These are phyloP conservation scores for Nannizzia gypsea DNA, from an alignment of 2,329 filamentous ascomycete species.

Conservation along the genomic window DNA sequence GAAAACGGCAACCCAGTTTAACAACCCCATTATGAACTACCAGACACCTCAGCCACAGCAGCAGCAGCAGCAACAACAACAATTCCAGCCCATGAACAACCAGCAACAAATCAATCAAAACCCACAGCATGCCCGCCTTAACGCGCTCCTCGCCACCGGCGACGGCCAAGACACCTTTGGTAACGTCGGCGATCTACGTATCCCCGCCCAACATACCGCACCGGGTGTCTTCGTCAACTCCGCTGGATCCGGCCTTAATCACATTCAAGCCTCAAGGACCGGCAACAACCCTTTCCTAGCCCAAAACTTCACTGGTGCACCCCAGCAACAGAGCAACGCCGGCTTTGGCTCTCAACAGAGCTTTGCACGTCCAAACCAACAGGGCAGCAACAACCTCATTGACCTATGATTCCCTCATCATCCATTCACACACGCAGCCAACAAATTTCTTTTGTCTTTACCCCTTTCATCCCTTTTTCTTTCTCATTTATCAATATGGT, in stretches of 20 bases:
- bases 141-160: conserved; percentile 70
- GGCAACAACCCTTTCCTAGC: conserved; percentile 85
- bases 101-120: conserved; percentile 31
- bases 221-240: conserved; percentile 96
- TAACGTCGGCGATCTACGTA: conserved; percentile 90
- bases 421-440: background rate
- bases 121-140: conserved; percentile 60
- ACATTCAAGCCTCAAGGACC: conserved; percentile 55
- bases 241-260: conserved; percentile 66
- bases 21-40: conserved; percentile 39
- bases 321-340: conserved; percentile 41
- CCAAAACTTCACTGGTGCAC: conserved; percentile 64
- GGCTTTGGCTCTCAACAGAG: conserved; percentile 43
- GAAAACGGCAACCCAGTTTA: conserved; percentile 56
- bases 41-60: conserved; percentile 36
- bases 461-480: background rate
- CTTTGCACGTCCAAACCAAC: conserved; percentile 34
- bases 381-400: conserved; percentile 47
- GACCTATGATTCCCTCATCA: conserved; percentile 39
- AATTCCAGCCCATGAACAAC: conserved; percentile 30
- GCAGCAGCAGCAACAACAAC: background rate
- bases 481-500: background rate
- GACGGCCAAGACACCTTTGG: conserved; percentile 96
- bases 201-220: conserved; percentile 90
- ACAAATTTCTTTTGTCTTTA: background rate